These are phyloP conservation scores for Trichosporon faecale DNA, from an alignment of 1,284 basidiomycete genomes.

Conservation along the genomic window DNA sequence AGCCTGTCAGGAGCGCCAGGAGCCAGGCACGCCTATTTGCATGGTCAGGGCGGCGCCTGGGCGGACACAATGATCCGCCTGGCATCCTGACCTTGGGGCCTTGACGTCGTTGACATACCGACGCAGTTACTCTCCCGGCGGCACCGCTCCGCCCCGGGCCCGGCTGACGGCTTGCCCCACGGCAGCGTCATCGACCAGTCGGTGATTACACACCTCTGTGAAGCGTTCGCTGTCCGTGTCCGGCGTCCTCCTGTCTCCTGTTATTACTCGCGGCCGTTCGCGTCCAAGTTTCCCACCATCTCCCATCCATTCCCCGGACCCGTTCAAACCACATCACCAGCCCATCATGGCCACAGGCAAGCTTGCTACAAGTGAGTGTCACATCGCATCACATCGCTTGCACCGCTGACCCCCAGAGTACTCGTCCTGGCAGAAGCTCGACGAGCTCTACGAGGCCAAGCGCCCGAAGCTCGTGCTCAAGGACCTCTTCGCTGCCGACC, in stretches of 20 bases:
- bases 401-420: conserved; percentile 63
- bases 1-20: too few species aligned
- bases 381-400: too few species aligned
- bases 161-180: neutral
- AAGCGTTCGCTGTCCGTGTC: neutral
- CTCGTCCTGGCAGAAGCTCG: conserved; percentile 84
- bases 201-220: neutral
- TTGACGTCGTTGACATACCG: conserved; percentile 1
- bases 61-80: neutral
- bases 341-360: conserved; percentile 42
- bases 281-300: neutral
- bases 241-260: too few species aligned
- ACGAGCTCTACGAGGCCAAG: conserved; percentile 75
- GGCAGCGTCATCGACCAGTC: conserved; percentile 8
- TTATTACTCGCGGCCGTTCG: neutral
- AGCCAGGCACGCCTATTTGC: neutral
- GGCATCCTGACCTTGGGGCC: neutral
- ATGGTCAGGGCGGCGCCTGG: neutral
- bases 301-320: neutral
- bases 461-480: conserved; percentile 74
- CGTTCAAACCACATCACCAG: neutral
- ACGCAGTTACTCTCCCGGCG: neutral
- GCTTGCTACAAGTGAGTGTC: conserved; percentile 42
- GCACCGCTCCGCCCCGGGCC: neutral
- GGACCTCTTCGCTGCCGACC: conserved; percentile 86